A percentile compares a stretch with the other conserved stretches of the same genome.
These are phyloP conservation scores for Eragrostis curvula DNA, from an alignment of 176 grass and related monocot genomes.

Conservation along the genomic window DNA sequence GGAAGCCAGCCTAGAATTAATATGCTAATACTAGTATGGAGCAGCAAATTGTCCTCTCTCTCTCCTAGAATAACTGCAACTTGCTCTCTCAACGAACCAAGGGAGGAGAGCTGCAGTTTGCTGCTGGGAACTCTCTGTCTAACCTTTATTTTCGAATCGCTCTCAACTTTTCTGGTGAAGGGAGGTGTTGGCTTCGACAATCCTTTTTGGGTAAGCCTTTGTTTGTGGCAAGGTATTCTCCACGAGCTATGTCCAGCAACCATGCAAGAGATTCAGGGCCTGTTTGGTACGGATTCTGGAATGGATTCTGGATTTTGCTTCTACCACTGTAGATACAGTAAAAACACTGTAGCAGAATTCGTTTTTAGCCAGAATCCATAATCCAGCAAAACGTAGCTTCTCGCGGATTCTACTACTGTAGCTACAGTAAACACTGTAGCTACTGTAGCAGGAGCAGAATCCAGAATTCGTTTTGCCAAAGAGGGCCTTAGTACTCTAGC, in stretches of 20 bases:
- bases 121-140: not conserved
- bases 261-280: not conserved
- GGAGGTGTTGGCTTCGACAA: conserved; percentile 28
- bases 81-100: not conserved
- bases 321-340: too few species aligned
- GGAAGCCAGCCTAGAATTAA: conserved; percentile 48
- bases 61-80: not conserved
- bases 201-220: conserved; percentile 23
- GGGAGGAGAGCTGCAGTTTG: not conserved
- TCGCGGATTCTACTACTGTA: too few species aligned
- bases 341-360: too few species aligned
- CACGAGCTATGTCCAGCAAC: not conserved
- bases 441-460: too few species aligned
- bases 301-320: too few species aligned
- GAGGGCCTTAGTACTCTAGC: not conserved
- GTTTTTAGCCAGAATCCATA: too few species aligned
- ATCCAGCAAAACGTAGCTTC: too few species aligned
- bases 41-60: conserved; percentile 10
- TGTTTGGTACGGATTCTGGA: too few species aligned
- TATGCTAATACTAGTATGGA: not conserved
- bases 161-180: not conserved
- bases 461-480: too few species aligned
- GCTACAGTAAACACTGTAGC: too few species aligned
- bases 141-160: not conserved
- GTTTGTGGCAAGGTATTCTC: not conserved